Base-by-base conservation (phyloP, 352 stramenopile genomes). In the Phytophthora constricta region DNA sequence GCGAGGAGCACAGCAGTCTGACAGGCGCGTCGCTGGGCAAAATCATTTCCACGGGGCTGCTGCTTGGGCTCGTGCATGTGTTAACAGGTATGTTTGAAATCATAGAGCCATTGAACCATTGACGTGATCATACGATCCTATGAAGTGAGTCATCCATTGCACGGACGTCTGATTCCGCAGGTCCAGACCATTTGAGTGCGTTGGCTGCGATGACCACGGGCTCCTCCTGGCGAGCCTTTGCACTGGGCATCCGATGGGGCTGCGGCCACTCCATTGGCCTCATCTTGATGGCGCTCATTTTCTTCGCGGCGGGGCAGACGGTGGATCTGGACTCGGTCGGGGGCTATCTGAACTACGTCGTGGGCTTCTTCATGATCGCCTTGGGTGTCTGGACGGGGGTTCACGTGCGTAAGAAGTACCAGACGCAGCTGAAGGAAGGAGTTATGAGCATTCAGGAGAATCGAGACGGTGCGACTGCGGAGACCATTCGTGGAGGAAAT, bases 201-300 rank as follows among this genome's bases (percentile, higher is more conserved):
- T 68, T 98, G 16, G 91, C 90, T 11, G 96, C 92, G 37, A 86
- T 98, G 60, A 90, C 82, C 22, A 86, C 87, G 7, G 86, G 76
- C 37, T 90, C 80, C 4, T 96, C 84, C n/a, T 93, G 77, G 70
- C 73, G 76, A 22, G 84, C 89, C 1, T 97, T 98, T 65, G 71
- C 78, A 16, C 77, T 98, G 3, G 92, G 92, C 13, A 75, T 98
- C 19, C 87, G 89, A 74, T 98, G 92, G 92, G 94, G 94, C 17
- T 83, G 92, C 28, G 92, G 94, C 27, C 93, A 98, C 73, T 94
- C 80, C 16, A 87, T 93, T 22, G 94, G 94, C 1, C 77, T 98
- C 23, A 55, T 98, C 50, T 56, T 93, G 65, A 93, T 95, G 87
- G 94, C 74, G 58, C 70, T 84, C 49, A 86, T 85, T 65, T 97